A percentile compares a stretch with the other conserved stretches of the same genome.
Conservation (phyloP, 2,329 filamentous ascomycete genomes). For the Parascedosporium putredinis region DNA sequence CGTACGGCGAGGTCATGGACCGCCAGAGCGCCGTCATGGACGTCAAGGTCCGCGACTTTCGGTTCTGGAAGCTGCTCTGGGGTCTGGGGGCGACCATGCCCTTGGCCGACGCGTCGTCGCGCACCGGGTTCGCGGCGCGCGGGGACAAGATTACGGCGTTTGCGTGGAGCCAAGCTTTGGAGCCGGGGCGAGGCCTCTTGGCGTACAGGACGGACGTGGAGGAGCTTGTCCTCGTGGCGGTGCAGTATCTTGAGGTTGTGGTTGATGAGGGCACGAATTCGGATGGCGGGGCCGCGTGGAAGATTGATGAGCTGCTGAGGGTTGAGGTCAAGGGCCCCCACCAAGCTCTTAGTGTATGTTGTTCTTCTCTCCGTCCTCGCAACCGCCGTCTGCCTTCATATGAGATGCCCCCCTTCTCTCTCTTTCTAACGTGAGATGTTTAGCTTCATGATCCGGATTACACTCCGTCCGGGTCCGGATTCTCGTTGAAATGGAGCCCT, state of each 20-base stretch:
- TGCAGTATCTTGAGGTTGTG: conserved; percentile 26
- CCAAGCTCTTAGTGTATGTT: conserved; percentile 19
- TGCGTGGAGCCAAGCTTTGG: conserved; percentile 38
- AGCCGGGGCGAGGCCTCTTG: conserved; percentile 31
- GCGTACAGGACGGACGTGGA: conserved; percentile 40
- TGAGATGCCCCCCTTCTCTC: too few species aligned
- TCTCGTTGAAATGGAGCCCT: conserved; percentile 43
- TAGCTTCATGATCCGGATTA: conserved; percentile 35
- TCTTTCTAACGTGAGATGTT: neutral
- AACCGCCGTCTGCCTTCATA: too few species aligned
- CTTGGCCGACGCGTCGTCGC: conserved; percentile 30
- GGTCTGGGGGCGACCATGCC: conserved; percentile 41
- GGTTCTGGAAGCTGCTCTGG: conserved; percentile 45
- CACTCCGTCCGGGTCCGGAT: conserved; percentile 35
- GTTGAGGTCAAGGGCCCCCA: conserved; percentile 27
- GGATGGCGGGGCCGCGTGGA: conserved; percentile 28
- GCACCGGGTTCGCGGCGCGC: conserved; percentile 15
- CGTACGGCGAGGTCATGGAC: conserved; percentile 36
- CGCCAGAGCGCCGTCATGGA: conserved; percentile 13
- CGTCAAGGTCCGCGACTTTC: conserved; percentile 28
- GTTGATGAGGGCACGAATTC: conserved; percentile 10
- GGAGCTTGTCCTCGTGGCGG: conserved; percentile 39
- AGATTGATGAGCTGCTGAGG: conserved; percentile 38
- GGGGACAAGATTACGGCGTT: conserved; percentile 34
- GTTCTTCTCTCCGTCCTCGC: neutral